phyloP scores from a whole-genome alignment of 306 rosid genomes.

The Malus asiatica region DNA sequence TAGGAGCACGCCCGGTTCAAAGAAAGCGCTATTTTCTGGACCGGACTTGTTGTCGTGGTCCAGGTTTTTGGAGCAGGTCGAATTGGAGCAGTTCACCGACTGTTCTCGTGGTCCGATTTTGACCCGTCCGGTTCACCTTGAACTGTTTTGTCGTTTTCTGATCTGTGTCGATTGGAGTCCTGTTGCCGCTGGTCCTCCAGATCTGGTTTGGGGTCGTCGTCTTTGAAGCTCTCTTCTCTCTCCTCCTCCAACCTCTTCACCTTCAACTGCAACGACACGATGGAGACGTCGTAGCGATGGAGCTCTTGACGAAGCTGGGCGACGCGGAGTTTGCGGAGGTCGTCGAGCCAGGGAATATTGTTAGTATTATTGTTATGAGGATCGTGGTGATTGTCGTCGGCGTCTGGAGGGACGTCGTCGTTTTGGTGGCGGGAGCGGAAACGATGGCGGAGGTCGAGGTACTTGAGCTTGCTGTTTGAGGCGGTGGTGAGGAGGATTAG shows the following conservation, averaged over 20 bases:
- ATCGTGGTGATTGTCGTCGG: not conserved
- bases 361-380: not conserved
- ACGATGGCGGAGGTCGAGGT: constrained; percentile 55
- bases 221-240: constrained; percentile 24
- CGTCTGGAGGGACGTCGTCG: constrained; percentile 17
- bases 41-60: constrained; percentile 36
- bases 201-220: constrained; percentile 53
- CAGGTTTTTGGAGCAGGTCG: constrained; percentile 61
- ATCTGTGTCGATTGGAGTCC: constrained; percentile 24
- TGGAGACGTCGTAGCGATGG: constrained; percentile 56
- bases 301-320: constrained; percentile 68
- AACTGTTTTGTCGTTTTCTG: constrained; percentile 41
- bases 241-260: constrained; percentile 65
- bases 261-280: constrained; percentile 64
- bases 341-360: constrained; percentile 58
- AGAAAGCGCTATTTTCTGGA: not conserved
- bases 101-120: constrained; percentile 64
- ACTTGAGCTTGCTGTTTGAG: constrained; percentile 47
- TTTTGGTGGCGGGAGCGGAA: constrained; percentile 24
- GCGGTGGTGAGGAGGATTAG: constrained; percentile 54
- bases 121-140: constrained; percentile 22
- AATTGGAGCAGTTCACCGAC: constrained; percentile 76
- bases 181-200: constrained; percentile 40
- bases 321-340: constrained; percentile 58
- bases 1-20: constrained; percentile 13